Evolutionary conservation across 2,329 filamentous ascomycete genomes (phyloP).

Genomic region (Xylaria multiplex): DNA sequence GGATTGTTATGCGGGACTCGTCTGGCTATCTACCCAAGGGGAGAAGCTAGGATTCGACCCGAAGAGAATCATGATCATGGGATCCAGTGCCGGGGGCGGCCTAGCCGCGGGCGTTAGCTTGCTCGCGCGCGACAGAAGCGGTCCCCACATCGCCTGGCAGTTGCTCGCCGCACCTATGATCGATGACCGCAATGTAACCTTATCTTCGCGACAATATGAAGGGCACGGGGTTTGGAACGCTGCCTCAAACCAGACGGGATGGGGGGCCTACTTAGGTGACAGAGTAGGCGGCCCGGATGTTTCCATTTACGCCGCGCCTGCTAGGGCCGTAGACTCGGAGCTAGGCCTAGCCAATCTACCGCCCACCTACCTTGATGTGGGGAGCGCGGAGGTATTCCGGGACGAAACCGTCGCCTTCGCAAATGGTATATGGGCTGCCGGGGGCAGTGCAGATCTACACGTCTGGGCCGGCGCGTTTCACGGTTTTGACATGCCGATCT

Average conservation of each 20-base stretch:
- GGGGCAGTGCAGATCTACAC: constrained; percentile 6
- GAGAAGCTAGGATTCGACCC: constrained; percentile 13
- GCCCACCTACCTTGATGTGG: constrained; percentile 12
- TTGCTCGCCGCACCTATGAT: constrained; percentile 15
- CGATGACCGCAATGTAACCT: background rate
- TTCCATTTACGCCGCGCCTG: constrained; percentile 8
- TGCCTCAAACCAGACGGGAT: background rate
- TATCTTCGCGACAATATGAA: constrained; percentile 2
- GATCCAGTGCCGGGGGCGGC: constrained; percentile 8
- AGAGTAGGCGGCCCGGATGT: background rate
- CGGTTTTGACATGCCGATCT: constrained; percentile 13
- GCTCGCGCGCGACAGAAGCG: constrained; percentile 8
- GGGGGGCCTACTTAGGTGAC: background rate
- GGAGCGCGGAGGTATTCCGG: constrained; percentile 18
- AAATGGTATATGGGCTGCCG: constrained; percentile 15
- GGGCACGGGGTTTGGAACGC: background rate
- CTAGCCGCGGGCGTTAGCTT: constrained; percentile 9
- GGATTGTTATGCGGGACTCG: constrained; percentile 14
- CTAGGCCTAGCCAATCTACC: background rate
- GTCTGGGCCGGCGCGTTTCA: constrained; percentile 17
- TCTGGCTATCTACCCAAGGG: constrained; percentile 4
- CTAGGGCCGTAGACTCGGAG: background rate
- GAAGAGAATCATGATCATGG: constrained; percentile 13
- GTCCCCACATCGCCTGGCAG: constrained; percentile 7
- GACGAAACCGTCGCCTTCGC: constrained; percentile 10